Percentiles rank a stretch among this genome's conserved stretches.
Conservation (phyloP, 345 rosid genomes). For the Gossypium sturtianum region DNA sequence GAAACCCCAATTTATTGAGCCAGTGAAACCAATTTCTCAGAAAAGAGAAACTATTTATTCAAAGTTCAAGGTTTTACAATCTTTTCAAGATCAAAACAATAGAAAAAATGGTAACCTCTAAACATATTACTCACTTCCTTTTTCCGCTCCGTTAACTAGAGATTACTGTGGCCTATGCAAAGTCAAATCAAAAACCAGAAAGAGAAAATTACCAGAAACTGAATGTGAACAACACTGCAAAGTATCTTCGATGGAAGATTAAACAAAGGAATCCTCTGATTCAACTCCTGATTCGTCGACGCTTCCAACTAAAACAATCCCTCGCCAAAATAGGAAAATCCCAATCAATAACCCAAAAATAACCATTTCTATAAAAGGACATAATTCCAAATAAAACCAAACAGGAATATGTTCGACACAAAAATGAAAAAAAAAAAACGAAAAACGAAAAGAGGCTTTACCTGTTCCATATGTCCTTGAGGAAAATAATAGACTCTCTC, state of each 20-base stretch:
- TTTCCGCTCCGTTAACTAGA: background rate
- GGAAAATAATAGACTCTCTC: conserved; percentile 82
- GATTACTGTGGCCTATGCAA: background rate
- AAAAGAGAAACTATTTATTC: background rate
- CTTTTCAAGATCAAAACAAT: background rate
- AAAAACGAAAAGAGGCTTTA: conserved; percentile 7
- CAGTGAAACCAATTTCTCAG: background rate
- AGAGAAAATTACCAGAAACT: conserved; percentile 49
- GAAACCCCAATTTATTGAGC: background rate
- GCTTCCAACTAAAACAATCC: conserved; percentile 65
- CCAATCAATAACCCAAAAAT: conserved; percentile 8
- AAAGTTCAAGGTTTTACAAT: background rate
- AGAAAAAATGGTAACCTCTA: background rate
- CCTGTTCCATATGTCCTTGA: conserved; percentile 98
- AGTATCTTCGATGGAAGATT: conserved; percentile 73
- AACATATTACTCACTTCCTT: background rate
- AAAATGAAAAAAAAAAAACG: background rate
- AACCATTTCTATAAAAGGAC: conserved; percentile 7
- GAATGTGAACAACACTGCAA: conserved; percentile 68
- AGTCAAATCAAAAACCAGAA: background rate
- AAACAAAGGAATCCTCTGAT: conserved; percentile 64
- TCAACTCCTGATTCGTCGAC: conserved; percentile 70
- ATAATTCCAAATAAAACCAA: background rate
- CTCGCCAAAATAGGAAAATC: conserved; percentile 22
- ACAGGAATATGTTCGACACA: background rate